Conservation (phyloP, 331 rosid genomes). For the Ulmus americana region DNA sequence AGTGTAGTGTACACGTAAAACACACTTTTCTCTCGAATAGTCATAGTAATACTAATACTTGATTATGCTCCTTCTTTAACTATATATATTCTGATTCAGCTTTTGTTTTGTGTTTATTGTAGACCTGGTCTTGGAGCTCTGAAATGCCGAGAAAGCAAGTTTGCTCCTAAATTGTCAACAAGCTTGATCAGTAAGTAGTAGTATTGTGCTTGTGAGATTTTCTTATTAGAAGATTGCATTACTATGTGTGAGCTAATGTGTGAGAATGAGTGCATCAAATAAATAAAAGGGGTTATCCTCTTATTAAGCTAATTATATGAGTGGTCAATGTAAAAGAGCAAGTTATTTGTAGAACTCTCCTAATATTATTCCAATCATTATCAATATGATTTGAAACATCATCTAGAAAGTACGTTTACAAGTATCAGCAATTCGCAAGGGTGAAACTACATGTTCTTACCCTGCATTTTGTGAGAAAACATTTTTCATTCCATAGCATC, state of each 20-base stretch:
- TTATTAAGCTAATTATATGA: background rate
- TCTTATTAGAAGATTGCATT: conserved; percentile 22
- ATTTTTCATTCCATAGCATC: no score
- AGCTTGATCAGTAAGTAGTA: conserved; percentile 24
- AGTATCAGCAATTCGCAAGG: no score
- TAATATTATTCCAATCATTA: background rate
- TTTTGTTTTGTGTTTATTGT: conserved; percentile 30
- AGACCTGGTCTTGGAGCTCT: conserved; percentile 93
- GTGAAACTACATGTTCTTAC: no score
- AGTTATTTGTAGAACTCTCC: conserved; percentile 3
- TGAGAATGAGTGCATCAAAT: conserved; percentile 19
- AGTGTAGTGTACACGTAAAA: background rate
- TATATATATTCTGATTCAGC: conserved; percentile 6
- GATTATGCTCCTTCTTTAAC: background rate
- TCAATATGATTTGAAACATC: conserved; percentile 4
- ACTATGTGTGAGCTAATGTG: conserved; percentile 18
- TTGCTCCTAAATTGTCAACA: conserved; percentile 15
- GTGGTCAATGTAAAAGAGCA: conserved; percentile 6
- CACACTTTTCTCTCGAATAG: background rate
- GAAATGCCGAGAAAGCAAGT: conserved; percentile 35
- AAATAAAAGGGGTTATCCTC: conserved; percentile 17
- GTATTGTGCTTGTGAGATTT: conserved; percentile 28
- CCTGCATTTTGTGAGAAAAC: no score
- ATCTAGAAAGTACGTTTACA: background rate
- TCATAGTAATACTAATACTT: background rate